Percentiles rank a stretch among this genome's conserved stretches.
Conservation (phyloP, 2,329 filamentous ascomycete genomes). For the Cladosporium sp. region DNA sequence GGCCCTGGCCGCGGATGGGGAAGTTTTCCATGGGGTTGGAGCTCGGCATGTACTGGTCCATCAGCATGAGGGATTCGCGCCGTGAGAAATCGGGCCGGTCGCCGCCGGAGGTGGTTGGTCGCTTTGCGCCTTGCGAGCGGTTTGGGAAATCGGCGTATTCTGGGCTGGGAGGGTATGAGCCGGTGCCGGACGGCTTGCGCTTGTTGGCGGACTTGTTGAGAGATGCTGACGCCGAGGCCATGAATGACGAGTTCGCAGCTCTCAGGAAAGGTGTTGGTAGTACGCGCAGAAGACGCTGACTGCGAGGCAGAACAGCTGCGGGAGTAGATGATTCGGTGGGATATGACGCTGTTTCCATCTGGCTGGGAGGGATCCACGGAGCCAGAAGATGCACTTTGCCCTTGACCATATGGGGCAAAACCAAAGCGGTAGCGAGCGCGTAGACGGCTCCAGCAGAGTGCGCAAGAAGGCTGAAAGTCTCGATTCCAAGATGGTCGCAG, state of each 20-base stretch:
- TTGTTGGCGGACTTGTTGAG: conserved; percentile 26
- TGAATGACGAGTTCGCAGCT: conserved; percentile 91
- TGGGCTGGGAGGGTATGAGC: conserved; percentile 14
- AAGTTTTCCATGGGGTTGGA: conserved; percentile 28
- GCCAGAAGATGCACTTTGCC: conserved; percentile 90
- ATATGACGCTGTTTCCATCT: conserved; percentile 65
- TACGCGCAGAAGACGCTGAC: conserved; percentile 82
- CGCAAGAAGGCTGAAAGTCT: conserved; percentile 90
- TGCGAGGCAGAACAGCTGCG: conserved; percentile 79
- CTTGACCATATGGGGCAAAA: conserved; percentile 92
- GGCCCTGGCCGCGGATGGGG: conserved; percentile 22
- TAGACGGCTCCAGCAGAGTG: conserved; percentile 98
- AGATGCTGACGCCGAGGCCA: conserved; percentile 61
- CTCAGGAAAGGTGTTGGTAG: conserved; percentile 86
- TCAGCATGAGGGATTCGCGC: conserved; percentile 43
- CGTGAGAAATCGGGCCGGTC: conserved; percentile 28
- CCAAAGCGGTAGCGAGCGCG: conserved; percentile 84
- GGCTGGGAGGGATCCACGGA: conserved; percentile 94
- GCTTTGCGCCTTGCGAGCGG: conserved; percentile 8
- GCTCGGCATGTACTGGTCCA: conserved; percentile 43
- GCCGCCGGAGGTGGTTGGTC: conserved; percentile 17
- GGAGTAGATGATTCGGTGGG: conserved; percentile 54
- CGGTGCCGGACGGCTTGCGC: conserved; percentile 15
- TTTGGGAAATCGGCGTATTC: conserved; percentile 12
- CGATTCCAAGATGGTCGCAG: conserved; percentile 85